These are phyloP conservation scores for Hypericum androsaemum DNA, from an alignment of 345 rosid genomes.

Conservation along the genomic window DNA sequence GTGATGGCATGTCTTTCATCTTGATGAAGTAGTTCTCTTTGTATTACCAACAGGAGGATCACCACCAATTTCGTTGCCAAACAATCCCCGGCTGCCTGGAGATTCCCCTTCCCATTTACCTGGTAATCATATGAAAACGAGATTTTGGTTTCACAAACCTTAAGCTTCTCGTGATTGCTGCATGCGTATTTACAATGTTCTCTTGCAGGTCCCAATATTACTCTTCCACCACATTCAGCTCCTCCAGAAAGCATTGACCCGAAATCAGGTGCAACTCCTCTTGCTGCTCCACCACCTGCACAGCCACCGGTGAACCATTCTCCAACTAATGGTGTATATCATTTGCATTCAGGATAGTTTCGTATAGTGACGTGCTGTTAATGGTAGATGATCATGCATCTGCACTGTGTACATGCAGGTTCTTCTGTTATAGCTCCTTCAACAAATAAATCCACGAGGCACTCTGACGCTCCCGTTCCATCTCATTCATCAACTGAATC, in stretches of 20 bases:
- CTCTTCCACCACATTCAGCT: slow-evolving; percentile 28
- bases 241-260: slow-evolving; percentile 31
- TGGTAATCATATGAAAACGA: slow-evolving; percentile 29
- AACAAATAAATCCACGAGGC: slow-evolving; percentile 10
- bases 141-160: slow-evolving; percentile 7
- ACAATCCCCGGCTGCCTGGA: slow-evolving; percentile 28
- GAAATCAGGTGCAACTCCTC: slow-evolving; percentile 38
- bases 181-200: slow-evolving; percentile 5
- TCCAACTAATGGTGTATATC: slow-evolving; percentile 35
- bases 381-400: too few species aligned
- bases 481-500: slow-evolving; percentile 16
- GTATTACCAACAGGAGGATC: slow-evolving; percentile 10
- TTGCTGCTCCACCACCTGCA: slow-evolving; percentile 40
- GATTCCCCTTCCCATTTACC: slow-evolving; percentile 35
- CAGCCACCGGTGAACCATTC: slow-evolving; percentile 26
- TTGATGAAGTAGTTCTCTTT: slow-evolving; percentile 14
- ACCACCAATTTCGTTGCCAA: slow-evolving; percentile 7
- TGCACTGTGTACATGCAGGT: slow-evolving; percentile 11
- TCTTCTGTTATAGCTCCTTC: slow-evolving; percentile 33
- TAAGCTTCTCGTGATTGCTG: not conserved
- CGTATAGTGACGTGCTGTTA: too few species aligned
- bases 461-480: slow-evolving; percentile 25
- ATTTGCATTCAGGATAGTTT: not conserved
- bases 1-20: slow-evolving; percentile 5
- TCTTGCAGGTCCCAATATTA: slow-evolving; percentile 31